Evolutionary conservation across 2,329 filamentous ascomycete species (phyloP).

Genomic region (Pseudogymnoascus pannorum): DNA sequence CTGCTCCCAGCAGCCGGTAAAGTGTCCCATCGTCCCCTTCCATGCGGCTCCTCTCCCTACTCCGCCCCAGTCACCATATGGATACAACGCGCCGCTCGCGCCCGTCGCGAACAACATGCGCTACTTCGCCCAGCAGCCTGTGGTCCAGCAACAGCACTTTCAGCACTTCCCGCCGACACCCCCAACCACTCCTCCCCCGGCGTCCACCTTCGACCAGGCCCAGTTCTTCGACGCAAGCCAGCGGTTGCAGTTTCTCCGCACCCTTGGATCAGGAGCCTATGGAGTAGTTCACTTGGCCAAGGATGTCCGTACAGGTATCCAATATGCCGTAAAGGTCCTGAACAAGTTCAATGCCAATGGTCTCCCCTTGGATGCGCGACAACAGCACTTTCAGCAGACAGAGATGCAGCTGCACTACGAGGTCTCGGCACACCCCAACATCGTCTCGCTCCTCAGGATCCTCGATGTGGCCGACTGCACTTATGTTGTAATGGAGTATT

Average conservation of each 20-base stretch:
- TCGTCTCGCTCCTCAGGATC: constrained; percentile 90
- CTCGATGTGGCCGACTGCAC: constrained; percentile 88
- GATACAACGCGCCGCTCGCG: constrained; percentile 1
- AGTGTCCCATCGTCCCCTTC: background rate
- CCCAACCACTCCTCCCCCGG: background rate
- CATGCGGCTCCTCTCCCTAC: background rate
- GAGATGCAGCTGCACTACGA: constrained; percentile 89
- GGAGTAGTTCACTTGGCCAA: constrained; percentile 89
- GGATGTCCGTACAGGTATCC: constrained; percentile 71
- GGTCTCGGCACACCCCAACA: constrained; percentile 83
- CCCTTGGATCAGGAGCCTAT: constrained; percentile 91
- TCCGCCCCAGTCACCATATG: background rate
- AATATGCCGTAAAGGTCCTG: constrained; percentile 93
- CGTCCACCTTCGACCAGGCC: background rate
- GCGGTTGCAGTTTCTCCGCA: constrained; percentile 66
- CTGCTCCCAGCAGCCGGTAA: background rate
- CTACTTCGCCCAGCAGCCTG: background rate
- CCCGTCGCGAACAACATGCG: background rate
- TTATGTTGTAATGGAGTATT: constrained; percentile 94
- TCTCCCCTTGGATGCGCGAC: constrained; percentile 68
- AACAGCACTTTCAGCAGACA: constrained; percentile 82
- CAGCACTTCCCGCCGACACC: background rate
- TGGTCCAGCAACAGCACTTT: background rate
- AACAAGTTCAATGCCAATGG: constrained; percentile 77
- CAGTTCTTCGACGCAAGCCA: constrained; percentile 5